These are phyloP conservation scores for Letharia columbiana DNA, from an alignment of 495 filamentous ascomycete genomes.

Conservation along the genomic window DNA sequence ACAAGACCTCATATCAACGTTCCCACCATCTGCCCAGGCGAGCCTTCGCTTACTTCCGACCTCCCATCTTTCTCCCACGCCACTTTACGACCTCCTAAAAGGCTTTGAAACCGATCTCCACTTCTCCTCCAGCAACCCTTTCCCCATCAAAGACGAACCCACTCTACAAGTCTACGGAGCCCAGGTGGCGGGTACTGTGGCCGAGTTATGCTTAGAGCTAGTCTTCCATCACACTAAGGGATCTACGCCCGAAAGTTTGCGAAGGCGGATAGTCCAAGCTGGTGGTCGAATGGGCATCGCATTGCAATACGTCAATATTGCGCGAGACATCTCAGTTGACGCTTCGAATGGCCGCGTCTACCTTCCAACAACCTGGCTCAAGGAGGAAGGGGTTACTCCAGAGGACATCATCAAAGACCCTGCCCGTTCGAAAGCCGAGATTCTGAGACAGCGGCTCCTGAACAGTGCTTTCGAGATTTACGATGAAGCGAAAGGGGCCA, in stretches of 20 bases:
- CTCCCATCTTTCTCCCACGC: conserved; percentile 40
- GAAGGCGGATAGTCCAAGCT: conserved; percentile 34
- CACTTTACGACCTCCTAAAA: conserved; percentile 49
- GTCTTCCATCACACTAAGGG: conserved; percentile 45
- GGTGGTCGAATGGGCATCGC: conserved; percentile 57
- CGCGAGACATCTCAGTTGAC: conserved; percentile 57
- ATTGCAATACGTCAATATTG: conserved; percentile 63
- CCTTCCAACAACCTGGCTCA: conserved; percentile 52
- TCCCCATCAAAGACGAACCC: conserved; percentile 46
- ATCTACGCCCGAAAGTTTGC: conserved; percentile 22
- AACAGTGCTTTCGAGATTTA: conserved; percentile 49
- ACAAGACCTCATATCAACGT: conserved; percentile 34
- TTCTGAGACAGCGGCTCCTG: conserved; percentile 44
- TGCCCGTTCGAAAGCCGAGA: conserved; percentile 32
- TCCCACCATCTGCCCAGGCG: conserved; percentile 39
- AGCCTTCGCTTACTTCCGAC: conserved; percentile 48
- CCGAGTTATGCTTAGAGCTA: conserved; percentile 53
- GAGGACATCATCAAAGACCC: conserved; percentile 44
- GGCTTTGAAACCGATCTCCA: conserved; percentile 56
- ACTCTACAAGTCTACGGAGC: conserved; percentile 50
- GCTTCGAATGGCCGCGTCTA: conserved; percentile 54
- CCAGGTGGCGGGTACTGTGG: conserved; percentile 60
- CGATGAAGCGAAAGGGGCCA: conserved; percentile 37
- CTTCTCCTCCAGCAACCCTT: conserved; percentile 35
- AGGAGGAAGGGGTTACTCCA: conserved; percentile 43